Conservation (phyloP, 2,329 filamentous ascomycete species). For the Calonectria hawksworthii region DNA sequence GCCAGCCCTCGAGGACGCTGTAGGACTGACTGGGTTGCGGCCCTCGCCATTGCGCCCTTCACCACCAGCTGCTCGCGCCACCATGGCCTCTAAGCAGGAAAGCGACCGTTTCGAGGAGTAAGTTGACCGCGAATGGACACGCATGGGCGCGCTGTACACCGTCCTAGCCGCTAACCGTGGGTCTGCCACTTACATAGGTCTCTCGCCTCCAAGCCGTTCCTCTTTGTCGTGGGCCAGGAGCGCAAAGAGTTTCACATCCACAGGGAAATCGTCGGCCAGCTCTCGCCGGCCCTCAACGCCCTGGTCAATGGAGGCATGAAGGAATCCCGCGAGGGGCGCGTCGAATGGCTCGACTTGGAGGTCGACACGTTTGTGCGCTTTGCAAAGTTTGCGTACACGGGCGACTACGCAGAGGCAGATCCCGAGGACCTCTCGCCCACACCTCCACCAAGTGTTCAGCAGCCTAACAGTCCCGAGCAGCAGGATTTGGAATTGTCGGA, state of each 20-base stretch:
- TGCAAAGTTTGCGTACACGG: constrained; percentile 43
- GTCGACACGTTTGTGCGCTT: constrained; percentile 47
- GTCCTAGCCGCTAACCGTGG: neutral
- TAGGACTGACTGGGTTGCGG: neutral
- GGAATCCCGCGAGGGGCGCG: constrained; percentile 41
- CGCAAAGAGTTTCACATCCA: constrained; percentile 44
- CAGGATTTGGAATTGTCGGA: neutral
- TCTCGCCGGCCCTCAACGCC: constrained; percentile 39
- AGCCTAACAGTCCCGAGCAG: neutral
- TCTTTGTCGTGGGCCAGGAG: constrained; percentile 41
- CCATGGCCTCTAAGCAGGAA: neutral
- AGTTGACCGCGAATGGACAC: constrained; percentile 7
- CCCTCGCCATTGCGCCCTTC: neutral
- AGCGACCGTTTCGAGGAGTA: constrained; percentile 36
- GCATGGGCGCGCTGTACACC: too few species aligned
- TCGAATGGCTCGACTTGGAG: constrained; percentile 43
- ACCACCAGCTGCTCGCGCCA: neutral
- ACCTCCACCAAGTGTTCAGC: neutral
- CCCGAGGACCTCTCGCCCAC: constrained; percentile 22
- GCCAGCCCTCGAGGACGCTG: neutral
- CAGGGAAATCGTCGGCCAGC: constrained; percentile 38
- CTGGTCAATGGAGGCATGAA: constrained; percentile 45
- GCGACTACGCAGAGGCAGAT: constrained; percentile 39
- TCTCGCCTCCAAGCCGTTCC: constrained; percentile 43
- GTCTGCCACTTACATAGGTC: constrained; percentile 27